phyloP scores from a whole-genome alignment of 768 basidiomycete species.

The Mycena crocata region DNA sequence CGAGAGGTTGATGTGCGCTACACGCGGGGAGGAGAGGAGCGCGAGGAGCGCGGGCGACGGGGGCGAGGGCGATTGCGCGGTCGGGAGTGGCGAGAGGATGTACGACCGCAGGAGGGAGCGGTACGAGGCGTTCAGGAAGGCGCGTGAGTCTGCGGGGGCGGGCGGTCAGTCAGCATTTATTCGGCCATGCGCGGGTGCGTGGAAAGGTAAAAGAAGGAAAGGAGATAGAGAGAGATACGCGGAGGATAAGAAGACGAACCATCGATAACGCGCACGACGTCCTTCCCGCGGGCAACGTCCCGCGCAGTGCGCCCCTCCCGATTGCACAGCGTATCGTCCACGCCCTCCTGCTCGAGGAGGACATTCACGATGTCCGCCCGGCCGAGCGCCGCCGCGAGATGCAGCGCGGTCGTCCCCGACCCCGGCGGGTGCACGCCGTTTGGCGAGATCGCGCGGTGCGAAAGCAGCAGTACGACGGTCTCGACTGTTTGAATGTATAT shows the following conservation, averaged over 20 bases:
- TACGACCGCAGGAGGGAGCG: conserved; percentile 80
- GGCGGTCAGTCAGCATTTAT: background rate
- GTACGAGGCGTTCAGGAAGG: conserved; percentile 79
- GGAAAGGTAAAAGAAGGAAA: background rate
- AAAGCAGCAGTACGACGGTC: conserved; percentile 75
- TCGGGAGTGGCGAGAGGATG: conserved; percentile 66
- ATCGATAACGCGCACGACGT: conserved; percentile 73
- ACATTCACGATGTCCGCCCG: conserved; percentile 78
- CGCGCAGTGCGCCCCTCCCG: conserved; percentile 71
- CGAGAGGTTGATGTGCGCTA: conserved; percentile 78
- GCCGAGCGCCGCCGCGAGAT: conserved; percentile 74
- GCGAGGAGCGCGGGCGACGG: conserved; percentile 60
- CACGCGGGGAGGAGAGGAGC: conserved; percentile 78
- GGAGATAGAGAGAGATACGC: background rate
- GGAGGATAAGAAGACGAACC: conserved; percentile 53
- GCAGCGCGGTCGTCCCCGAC: conserved; percentile 81
- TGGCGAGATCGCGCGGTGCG: conserved; percentile 81
- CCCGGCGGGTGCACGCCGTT: conserved; percentile 81
- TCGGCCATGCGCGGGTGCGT: background rate
- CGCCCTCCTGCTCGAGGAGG: conserved; percentile 80
- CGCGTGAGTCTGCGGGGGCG: conserved; percentile 71
- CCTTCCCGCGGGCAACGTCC: conserved; percentile 80
- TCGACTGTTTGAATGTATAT: conserved; percentile 53
- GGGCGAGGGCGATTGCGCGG: background rate
- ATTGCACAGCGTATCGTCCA: conserved; percentile 85